Base-by-base conservation (phyloP, 257 asterid species). In the Knoxia roxburghii region DNA sequence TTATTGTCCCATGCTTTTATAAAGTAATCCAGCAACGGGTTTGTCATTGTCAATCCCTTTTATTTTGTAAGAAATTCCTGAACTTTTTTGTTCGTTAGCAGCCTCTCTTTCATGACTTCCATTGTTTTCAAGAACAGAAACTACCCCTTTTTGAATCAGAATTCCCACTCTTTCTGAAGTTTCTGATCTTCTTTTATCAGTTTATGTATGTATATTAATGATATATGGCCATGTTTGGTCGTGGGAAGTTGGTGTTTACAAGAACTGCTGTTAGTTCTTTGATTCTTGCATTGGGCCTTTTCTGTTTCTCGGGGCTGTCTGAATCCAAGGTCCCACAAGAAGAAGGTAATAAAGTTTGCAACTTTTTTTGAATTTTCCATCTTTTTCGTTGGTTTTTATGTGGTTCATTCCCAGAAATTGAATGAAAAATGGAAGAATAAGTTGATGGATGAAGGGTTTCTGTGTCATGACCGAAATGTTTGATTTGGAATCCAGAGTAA, bases 301-400 rank as follows among this genome's bases (percentile, higher is more conserved):
- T 65, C 62, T 33, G 68, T 23, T 59, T 67, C 65, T 67, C 61
- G 72, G 48, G 69, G 23, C 53, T 41, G 53, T 50, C 75, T 12
- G 74, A 54, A 29, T 67, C 76, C 20, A 50, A 40, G 65, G 79
- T 78, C 23, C 75, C 82, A 17, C 79, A 63, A 63, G 71, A 71
- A 56, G 79, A 78, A 73, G 82, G 82, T 78, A 67, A 4, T n/a
- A 43, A 3, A 37, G 24, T 4, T 54, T 21, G 30, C 1, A 30
- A 61, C 9, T 49, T 59, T 59, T 41, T n/a, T 21, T 64, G n/a
- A n/a, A n/a, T 43, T 35, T 39, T 3, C 5, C 24, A 14, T 0
- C 11, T 6, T 62, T 27, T 11, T 24, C 1, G 32, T 18, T 65
- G 40, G 46, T 15, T 58, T 33, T 58, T 58, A 7, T 27, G 20